These are phyloP conservation scores for Omphalotus guepiniiformis DNA, from an alignment of 768 basidiomycete species.

Conservation along the genomic window DNA sequence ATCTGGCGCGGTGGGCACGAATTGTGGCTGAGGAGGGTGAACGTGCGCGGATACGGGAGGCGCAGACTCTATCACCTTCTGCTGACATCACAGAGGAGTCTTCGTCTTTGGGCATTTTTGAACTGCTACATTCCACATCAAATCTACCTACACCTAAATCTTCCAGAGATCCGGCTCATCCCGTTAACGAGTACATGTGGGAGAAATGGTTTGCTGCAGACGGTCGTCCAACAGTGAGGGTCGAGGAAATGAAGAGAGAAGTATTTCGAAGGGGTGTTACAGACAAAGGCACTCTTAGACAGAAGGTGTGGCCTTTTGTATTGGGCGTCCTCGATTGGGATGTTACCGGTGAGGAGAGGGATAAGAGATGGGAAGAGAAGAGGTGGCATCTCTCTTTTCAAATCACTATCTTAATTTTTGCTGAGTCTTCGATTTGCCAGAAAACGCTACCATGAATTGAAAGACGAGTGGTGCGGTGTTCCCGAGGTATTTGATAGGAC, in stretches of 20 bases:
- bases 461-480: conserved; percentile 79
- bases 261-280: conserved; percentile 75
- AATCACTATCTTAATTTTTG: not conserved
- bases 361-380: conserved; percentile 57
- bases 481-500: conserved; percentile 77
- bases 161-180: conserved; percentile 75
- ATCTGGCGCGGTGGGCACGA: conserved; percentile 94
- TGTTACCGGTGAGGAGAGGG: conserved; percentile 56
- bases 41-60: conserved; percentile 76
- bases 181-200: conserved; percentile 74
- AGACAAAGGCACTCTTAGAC: conserved; percentile 50
- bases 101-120: conserved; percentile 82
- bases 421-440: conserved; percentile 31
- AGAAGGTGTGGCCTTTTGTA: conserved; percentile 87
- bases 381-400: conserved; percentile 38
- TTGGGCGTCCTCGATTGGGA: conserved; percentile 85
- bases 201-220: conserved; percentile 71
- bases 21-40: conserved; percentile 99
- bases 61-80: conserved; percentile 58
- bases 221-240: conserved; percentile 59
- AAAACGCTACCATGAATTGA: conserved; percentile 63
- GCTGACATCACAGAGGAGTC: conserved; percentile 54
- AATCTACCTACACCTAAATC: conserved; percentile 80
- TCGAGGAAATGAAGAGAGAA: conserved; percentile 70
- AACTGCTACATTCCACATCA: conserved; percentile 73